Percentiles rank a stretch among this genome's conserved stretches.
Conservation (phyloP, 441 rosid genomes). For the Brassica hybrid region DNA sequence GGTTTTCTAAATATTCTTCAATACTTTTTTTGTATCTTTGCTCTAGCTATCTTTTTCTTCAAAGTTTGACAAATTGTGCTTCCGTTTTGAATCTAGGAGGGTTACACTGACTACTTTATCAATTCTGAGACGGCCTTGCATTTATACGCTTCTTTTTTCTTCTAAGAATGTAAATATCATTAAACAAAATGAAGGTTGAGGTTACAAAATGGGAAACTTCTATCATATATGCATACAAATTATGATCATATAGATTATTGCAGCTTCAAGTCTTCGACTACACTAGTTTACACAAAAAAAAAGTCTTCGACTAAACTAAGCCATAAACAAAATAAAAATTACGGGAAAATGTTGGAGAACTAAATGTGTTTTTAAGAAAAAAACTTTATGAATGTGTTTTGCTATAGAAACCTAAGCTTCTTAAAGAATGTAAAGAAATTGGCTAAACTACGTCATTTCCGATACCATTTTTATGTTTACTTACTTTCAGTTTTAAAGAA, state of each 20-base stretch:
- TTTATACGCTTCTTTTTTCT: neutral
- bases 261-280: neutral
- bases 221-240: neutral
- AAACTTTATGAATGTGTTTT: too few species aligned
- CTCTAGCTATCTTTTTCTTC: conserved; percentile 21
- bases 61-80: conserved; percentile 38
- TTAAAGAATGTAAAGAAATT: neutral
- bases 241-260: neutral
- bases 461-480: too few species aligned
- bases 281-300: neutral
- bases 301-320: neutral
- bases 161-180: too few species aligned
- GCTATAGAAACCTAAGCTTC: neutral
- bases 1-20: conserved; percentile 29
- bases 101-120: neutral
- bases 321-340: neutral
- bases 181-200: too few species aligned
- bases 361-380: too few species aligned
- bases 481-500: too few species aligned
- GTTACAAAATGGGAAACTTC: too few species aligned
- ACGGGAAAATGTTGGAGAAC: neutral
- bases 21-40: conserved; percentile 24
- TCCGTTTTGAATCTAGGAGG: conserved; percentile 3
- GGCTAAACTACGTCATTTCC: too few species aligned
- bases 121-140: neutral